phyloP scores from a whole-genome alignment of 2,329 filamentous ascomycete species.

The Ceratocystis cacaofunesta region DNA sequence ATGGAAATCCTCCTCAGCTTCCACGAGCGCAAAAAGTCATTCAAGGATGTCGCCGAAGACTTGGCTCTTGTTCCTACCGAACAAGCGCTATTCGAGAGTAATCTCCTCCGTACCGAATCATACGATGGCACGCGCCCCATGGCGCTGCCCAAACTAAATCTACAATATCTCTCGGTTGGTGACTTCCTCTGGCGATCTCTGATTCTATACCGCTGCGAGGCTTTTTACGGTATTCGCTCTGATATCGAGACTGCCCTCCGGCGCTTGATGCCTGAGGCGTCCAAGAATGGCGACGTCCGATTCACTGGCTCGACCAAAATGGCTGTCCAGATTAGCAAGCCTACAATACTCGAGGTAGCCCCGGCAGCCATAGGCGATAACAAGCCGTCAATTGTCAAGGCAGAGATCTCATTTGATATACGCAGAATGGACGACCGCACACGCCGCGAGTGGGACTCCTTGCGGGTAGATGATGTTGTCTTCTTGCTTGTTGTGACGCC shows the following conservation, averaged over 20 bases:
- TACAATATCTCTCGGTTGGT: conserved; percentile 87
- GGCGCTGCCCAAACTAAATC: conserved; percentile 82
- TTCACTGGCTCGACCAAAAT: conserved; percentile 84
- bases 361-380: conserved; percentile 71
- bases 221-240: conserved; percentile 85
- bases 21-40: conserved; percentile 65
- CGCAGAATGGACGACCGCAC: conserved; percentile 61
- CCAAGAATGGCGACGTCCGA: conserved; percentile 47
- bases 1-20: conserved; percentile 58
- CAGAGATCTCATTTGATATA: conserved; percentile 74
- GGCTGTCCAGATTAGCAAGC: conserved; percentile 75
- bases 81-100: conserved; percentile 59
- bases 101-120: conserved; percentile 63
- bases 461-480: conserved; percentile 76
- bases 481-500: conserved; percentile 58
- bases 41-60: conserved; percentile 61
- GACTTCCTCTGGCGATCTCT: conserved; percentile 97
- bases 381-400: conserved; percentile 69
- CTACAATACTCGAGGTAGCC: conserved; percentile 72
- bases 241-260: conserved; percentile 75
- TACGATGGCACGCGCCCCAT: conserved; percentile 81
- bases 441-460: conserved; percentile 74
- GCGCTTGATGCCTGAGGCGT: conserved; percentile 56
- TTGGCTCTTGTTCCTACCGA: conserved; percentile 77
- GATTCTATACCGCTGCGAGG: conserved; percentile 73